Base-by-base conservation (phyloP, 768 basidiomycete species). In the Serendipita indica region DNA sequence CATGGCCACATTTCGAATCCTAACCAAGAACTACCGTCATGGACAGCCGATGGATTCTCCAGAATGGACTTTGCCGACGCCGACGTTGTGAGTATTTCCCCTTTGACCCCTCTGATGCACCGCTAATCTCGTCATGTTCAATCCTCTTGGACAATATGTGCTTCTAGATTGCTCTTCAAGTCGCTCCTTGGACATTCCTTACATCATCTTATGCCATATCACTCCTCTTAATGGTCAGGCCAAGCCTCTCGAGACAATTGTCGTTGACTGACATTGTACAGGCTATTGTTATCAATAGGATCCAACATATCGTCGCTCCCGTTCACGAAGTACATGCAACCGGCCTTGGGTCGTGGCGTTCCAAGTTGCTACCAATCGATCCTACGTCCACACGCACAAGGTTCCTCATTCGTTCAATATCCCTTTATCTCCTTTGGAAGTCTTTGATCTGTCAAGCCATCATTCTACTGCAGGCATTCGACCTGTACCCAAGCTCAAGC, bases 251-350 rank as follows among this genome's bases (percentile, higher is more conserved):
- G 13, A 58, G n/a, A 33, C 20, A 39, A 57, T 25, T 39, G 58
- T 25, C 20, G 16, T 18, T 39, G 28, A 61, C 12, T 6, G n/a
- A n/a, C 25, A 33, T 22, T 27, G n/a, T 49, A 13, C 63, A 86
- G 84, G 82, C 79, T 12, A 69, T 89, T 49, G 65, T 88, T 28
- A 69, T 87, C 60, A 83, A 88, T 63, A 77, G 86, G 28, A 83
- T 89, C 60, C 86, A 87, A 64, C 81, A 88, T 66, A 78, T 86
- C 39, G 80, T 87, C 43, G 79, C 85, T 0, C 86, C 86, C 12
- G 77, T 82, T 33, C 77, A 78, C 2, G 69, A 66, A 35, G 69
- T 69, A 35, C 65, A 64, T 56, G 62, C 60, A 57, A 69, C 65
- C 45, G 67, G 61, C 59, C 43, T 43, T 22, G 46, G 58, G 57